These are phyloP conservation scores for Pseudogymnoascus sp. DNA, from an alignment of 2,329 filamentous ascomycete genomes.

Conservation along the genomic window DNA sequence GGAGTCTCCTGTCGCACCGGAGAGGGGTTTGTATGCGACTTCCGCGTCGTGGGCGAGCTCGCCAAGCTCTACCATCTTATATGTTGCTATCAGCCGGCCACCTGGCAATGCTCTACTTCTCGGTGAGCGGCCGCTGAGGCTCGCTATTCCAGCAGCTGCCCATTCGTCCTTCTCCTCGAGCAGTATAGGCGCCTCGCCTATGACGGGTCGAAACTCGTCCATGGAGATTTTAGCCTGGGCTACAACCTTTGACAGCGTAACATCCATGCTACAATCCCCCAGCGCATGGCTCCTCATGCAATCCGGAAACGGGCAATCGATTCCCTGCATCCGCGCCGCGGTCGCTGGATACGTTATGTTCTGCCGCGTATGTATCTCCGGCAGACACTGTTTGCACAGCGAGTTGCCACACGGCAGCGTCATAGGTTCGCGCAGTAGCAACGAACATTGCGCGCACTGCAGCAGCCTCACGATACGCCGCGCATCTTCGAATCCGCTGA, in stretches of 20 bases:
- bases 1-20: constrained; percentile 15
- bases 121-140: constrained; percentile 28
- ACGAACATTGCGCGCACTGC: constrained; percentile 68
- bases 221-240: constrained; percentile 35
- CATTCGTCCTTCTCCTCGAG: constrained; percentile 33
- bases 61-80: constrained; percentile 54
- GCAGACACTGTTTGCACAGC: constrained; percentile 67
- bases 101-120: constrained; percentile 38
- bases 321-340: constrained; percentile 57
- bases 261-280: constrained; percentile 68
- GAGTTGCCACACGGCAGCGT: constrained; percentile 75
- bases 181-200: constrained; percentile 31
- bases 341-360: constrained; percentile 71
- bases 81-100: constrained; percentile 57
- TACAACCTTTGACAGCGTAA: constrained; percentile 65
- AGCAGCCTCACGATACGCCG: constrained; percentile 55
- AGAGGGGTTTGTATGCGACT: constrained; percentile 38
- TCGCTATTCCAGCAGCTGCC: constrained; percentile 34
- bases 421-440: constrained; percentile 57
- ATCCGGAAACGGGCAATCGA: constrained; percentile 61
- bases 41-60: constrained; percentile 48
- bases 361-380: constrained; percentile 51
- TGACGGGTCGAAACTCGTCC: constrained; percentile 21
- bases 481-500: neutral
- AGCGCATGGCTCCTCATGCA: constrained; percentile 66